Evolutionary conservation across 306 rosid species (phyloP), one percentile per base, ranked within the genome.

Genomic region (Vigna radiata): DNA sequence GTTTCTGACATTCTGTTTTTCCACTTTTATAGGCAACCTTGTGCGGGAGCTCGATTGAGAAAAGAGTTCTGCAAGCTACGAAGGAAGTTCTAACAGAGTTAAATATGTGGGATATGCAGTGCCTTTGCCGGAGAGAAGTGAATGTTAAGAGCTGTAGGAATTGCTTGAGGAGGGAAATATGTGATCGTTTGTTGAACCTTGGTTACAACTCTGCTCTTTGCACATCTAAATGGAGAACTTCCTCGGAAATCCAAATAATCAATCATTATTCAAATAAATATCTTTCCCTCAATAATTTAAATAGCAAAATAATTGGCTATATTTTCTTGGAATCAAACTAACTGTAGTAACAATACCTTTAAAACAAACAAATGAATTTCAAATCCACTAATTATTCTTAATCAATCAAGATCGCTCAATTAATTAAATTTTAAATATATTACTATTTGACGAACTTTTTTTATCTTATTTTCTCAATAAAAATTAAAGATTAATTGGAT

Each of bases 141-240:
- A 86, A 46, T 27, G 43, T 15, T 33, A 79, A 50, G 31, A 85
- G 85, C 75, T 94, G 98, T 89, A 86, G 90, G 84, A 73, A 56
- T 66, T 94, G 98, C 82, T 78, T 87, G 78, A 88, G 33, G 48
- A 83, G 88, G 46, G 89, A 88, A 73, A 66, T 91, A 53, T 85
- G 94, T 73, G 70, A 79, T 17, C 87, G 86, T 12, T 85, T 94
- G 3, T 15, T 70, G 27, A 81, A 75, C 41, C 80, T 83, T 14
- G 93, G 97, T 14, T 89, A 74, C 79, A 86, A 91, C 68, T 94
- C 87, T 50, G 67, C 83, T 43, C 58, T 94, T 61, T 87, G 89
- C 87, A 86, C 80, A 64, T 94, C 98, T 11, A 94, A 91, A 55
- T 90, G 97, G 97, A 86, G 27, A 41, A 81, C 83, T 77, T 85